Conservation (phyloP, 805 yeast species). For the Schwanniomyces sp. region DNA sequence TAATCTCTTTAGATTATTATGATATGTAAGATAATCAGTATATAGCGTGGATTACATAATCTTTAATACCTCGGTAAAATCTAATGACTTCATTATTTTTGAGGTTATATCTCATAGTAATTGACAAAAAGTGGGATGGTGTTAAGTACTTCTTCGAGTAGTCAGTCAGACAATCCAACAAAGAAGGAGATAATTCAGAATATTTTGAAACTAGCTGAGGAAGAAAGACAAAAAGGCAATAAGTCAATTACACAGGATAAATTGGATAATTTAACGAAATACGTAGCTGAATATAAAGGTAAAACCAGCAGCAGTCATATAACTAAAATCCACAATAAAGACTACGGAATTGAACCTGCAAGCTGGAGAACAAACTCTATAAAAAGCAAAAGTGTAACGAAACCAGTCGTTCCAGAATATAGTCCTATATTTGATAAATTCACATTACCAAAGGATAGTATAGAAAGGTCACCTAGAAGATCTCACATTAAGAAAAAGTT, state of each 20-base stretch:
- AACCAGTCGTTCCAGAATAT: conserved; percentile 18
- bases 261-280: conserved; percentile 27
- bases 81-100: neutral
- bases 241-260: conserved; percentile 37
- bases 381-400: neutral
- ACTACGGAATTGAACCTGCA: neutral
- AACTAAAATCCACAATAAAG: neutral
- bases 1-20: neutral
- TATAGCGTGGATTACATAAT: neutral
- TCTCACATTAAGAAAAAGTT: conserved; percentile 11
- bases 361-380: neutral
- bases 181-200: conserved; percentile 26
- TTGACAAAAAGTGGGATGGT: conserved; percentile 2
- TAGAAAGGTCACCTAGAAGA: conserved; percentile 3
- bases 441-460: conserved; percentile 14
- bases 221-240: conserved; percentile 39
- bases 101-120: neutral
- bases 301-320: conserved; percentile 3
- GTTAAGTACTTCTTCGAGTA: neutral
- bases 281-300: conserved; percentile 16
- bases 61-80: conserved; percentile 1
- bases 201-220: conserved; percentile 30
- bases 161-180: neutral
- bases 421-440: conserved; percentile 36
- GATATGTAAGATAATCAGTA: neutral